phyloP scores from a whole-genome alignment of 306 rosid genomes.

The Dalbergia oliveri region DNA sequence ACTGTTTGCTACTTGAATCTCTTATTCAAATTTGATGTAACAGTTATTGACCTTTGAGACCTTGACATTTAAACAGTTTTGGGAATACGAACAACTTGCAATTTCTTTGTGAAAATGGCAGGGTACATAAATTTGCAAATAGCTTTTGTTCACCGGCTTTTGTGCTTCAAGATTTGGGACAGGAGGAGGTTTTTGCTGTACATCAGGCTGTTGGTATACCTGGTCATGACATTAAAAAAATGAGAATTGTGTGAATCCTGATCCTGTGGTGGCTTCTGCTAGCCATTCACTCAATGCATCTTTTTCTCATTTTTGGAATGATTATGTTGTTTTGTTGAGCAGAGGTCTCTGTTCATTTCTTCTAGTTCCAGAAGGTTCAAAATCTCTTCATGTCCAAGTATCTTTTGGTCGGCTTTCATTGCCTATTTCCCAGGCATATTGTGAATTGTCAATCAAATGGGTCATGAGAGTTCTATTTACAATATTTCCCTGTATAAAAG shows the following conservation, averaged over 20 bases:
- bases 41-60: slow-evolving; percentile 60
- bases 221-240: slow-evolving; percentile 55
- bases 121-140: slow-evolving; percentile 93
- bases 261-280: slow-evolving; percentile 51
- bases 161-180: slow-evolving; percentile 79
- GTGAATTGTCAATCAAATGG: slow-evolving; percentile 87
- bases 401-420: slow-evolving; percentile 67
- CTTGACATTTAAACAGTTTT: slow-evolving; percentile 80
- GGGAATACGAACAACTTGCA: slow-evolving; percentile 85
- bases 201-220: slow-evolving; percentile 52
- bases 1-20: slow-evolving; percentile 36
- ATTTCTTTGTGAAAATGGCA: slow-evolving; percentile 92
- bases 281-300: slow-evolving; percentile 55
- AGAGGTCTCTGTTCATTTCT: slow-evolving; percentile 89
- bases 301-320: slow-evolving; percentile 73
- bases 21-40: slow-evolving; percentile 36
- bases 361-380: slow-evolving; percentile 66
- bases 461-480: slow-evolving; percentile 77
- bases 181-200: slow-evolving; percentile 57
- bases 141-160: slow-evolving; percentile 96
- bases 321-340: slow-evolving; percentile 75
- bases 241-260: slow-evolving; percentile 48
- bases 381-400: slow-evolving; percentile 59
- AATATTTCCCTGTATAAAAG: slow-evolving; percentile 87
- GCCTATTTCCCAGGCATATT: slow-evolving; percentile 70